Evolutionary conservation across 1,139 yeast genomes (phyloP), one percentile per base, ranked within the genome.

Genomic region (Diutina sp.): DNA sequence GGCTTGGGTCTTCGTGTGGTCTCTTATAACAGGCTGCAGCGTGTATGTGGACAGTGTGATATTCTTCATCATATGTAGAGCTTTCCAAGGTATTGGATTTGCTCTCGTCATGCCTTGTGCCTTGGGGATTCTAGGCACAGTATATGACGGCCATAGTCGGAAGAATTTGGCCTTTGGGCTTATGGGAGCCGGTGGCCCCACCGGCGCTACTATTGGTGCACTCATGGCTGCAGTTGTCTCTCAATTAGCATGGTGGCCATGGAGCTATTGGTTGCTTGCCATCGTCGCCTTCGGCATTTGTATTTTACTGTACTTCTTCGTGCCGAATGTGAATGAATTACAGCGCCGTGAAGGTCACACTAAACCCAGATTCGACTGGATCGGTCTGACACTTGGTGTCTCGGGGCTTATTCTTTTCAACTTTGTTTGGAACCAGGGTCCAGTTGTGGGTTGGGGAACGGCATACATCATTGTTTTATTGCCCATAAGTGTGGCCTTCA

Each of bases 351-450:
- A 51, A 47, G 12, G 60, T 53, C 50, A 59, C 58, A 44, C 55
- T 30, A 48, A 56, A 55, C 47, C 50, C 6, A 62, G 61, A 25
- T 71, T 80, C 64, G 84, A 80, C 60, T 68, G 74, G 63, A 55
- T 69, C 4, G 85, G 84, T 5, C 69, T 82, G 0, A n/a, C 65
- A 0, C 57, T 74, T 30, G 84, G 84, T 6, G 73, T 80, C 3
- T 57, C 67, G 11, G 83, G 84, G 0, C 65, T 80, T 54, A 69
- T 80, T 4, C 61, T 80, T 38, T 68, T 81, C 61, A 79, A 78
- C 61, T 78, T 81, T 63, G 78, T 85, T 0, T 80, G 83, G 76
- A 82, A 82, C 61, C 84, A 83, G 62, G 87, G 83, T 8, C 85
- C 88, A 0, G 75, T 73, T 35, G 79, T 77, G 2, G 82, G 84